Evolutionary conservation across 352 stramenopile genomes (phyloP).

Genomic region (Phytophthora ohioensis): DNA sequence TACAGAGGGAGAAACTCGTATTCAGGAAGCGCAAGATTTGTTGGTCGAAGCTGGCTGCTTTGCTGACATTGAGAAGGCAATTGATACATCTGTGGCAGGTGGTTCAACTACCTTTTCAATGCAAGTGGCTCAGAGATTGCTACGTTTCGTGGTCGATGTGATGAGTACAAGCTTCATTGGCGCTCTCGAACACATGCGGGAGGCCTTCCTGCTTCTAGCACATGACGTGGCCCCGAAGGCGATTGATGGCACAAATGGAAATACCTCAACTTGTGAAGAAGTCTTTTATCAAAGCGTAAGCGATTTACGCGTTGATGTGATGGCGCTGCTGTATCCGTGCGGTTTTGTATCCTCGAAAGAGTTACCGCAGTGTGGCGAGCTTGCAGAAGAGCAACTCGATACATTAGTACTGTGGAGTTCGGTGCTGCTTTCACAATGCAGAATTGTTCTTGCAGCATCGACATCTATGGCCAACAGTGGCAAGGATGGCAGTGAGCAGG

Average conservation of each 20-base stretch:
- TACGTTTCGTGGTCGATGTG: slow-evolving; percentile 65
- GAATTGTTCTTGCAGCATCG: slow-evolving; percentile 23
- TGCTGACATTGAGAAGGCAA: slow-evolving; percentile 27
- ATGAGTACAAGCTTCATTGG: slow-evolving; percentile 63
- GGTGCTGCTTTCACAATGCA: slow-evolving; percentile 57
- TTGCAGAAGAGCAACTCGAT: slow-evolving; percentile 58
- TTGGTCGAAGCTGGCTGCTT: slow-evolving; percentile 46
- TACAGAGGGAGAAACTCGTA: slow-evolving; percentile 23
- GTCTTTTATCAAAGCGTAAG: background rate
- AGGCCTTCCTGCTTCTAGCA: slow-evolving; percentile 27
- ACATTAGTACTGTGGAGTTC: slow-evolving; percentile 51
- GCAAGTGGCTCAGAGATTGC: slow-evolving; percentile 36
- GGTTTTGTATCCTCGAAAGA: slow-evolving; percentile 40
- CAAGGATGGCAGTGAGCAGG: background rate
- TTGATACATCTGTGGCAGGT: slow-evolving; percentile 3
- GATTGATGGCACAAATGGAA: background rate
- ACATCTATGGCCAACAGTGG: background rate
- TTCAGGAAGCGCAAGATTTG: slow-evolving; percentile 59
- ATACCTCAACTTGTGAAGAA: background rate
- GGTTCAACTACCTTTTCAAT: slow-evolving; percentile 2
- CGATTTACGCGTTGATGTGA: slow-evolving; percentile 34
- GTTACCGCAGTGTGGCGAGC: slow-evolving; percentile 54
- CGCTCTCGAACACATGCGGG: slow-evolving; percentile 55
- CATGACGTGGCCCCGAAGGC: background rate
- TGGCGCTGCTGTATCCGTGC: slow-evolving; percentile 47